A percentile compares a stretch with the other conserved stretches of the same genome.
Conservation (phyloP, 169 alveolate species). For the Plasmodium knowlesi region DNA sequence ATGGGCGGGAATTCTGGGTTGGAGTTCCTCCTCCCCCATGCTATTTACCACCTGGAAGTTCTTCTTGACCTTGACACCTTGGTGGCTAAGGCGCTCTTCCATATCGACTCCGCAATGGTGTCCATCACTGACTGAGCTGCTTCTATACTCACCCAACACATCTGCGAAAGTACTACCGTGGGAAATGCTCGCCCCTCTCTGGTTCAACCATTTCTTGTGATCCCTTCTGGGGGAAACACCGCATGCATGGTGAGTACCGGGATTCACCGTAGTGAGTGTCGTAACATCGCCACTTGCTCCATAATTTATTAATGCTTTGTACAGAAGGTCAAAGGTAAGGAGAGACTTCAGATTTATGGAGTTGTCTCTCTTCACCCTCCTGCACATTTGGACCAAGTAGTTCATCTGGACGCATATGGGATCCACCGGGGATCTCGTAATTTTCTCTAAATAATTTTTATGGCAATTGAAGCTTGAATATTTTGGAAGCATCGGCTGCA, state of each 20-base stretch:
- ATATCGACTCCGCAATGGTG: background rate
- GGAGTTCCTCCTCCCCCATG: background rate
- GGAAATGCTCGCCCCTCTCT: background rate
- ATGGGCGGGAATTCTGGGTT: background rate
- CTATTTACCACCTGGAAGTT: background rate
- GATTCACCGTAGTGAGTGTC: background rate
- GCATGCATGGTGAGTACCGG: background rate
- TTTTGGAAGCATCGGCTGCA: constrained; percentile 68
- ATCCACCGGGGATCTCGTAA: background rate
- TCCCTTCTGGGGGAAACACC: background rate
- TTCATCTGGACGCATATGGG: constrained; percentile 11
- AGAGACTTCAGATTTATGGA: background rate
- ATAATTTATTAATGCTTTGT: constrained; percentile 21
- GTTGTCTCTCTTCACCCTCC: constrained; percentile 6
- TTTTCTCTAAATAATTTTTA: background rate
- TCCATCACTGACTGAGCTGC: background rate
- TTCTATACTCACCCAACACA: background rate
- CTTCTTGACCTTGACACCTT: background rate
- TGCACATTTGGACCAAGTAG: background rate
- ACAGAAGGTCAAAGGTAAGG: constrained; percentile 13
- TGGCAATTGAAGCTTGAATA: constrained; percentile 46
- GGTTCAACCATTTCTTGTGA: background rate
- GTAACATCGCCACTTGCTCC: background rate
- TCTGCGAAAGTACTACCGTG: background rate
- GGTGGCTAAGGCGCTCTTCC: background rate